Evolutionary conservation across 2,329 filamentous ascomycete species (phyloP).

Genomic region (Talaromyces atroroseus): DNA sequence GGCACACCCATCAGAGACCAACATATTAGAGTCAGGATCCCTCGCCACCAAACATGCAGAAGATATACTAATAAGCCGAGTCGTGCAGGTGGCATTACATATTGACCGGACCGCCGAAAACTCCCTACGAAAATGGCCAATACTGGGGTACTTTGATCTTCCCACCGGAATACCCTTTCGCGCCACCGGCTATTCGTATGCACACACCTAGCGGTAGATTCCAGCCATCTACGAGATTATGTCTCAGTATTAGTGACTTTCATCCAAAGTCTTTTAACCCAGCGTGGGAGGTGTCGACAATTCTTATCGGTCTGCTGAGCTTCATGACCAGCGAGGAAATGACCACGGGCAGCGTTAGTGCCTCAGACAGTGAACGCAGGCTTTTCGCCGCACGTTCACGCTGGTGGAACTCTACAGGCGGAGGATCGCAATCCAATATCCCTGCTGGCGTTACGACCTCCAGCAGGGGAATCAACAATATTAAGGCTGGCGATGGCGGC

Average conservation of each 20-base stretch:
- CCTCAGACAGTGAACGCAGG: constrained; percentile 69
- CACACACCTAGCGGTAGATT: constrained; percentile 96
- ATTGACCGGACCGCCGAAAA: constrained; percentile 87
- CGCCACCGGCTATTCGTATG: constrained; percentile 96
- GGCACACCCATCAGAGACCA: constrained; percentile 82
- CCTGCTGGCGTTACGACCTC: constrained; percentile 48
- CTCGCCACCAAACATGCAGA: neutral
- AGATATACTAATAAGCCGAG: constrained; percentile 13
- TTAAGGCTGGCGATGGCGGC: constrained; percentile 88
- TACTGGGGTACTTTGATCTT: constrained; percentile 98
- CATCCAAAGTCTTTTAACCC: constrained; percentile 98
- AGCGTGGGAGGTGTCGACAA: constrained; percentile 96
- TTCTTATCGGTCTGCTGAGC: constrained; percentile 84
- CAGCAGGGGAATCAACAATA: constrained; percentile 65
- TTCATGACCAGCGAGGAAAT: constrained; percentile 99
- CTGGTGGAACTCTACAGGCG: constrained; percentile 97
- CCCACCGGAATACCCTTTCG: constrained; percentile 93
- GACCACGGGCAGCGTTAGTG: constrained; percentile 86
- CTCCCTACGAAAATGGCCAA: constrained; percentile 88
- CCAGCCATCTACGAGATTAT: constrained; percentile 84
- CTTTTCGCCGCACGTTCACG: constrained; percentile 69
- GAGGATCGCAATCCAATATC: constrained; percentile 59
- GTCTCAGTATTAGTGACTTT: constrained; percentile 94
- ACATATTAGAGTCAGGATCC: constrained; percentile 74
- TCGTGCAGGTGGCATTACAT: constrained; percentile 81